Evolutionary conservation across 371 early-diverging fungal species (phyloP), one percentile per base, ranked within the genome.

Genomic region (Nosema muscidifuracis): DNA sequence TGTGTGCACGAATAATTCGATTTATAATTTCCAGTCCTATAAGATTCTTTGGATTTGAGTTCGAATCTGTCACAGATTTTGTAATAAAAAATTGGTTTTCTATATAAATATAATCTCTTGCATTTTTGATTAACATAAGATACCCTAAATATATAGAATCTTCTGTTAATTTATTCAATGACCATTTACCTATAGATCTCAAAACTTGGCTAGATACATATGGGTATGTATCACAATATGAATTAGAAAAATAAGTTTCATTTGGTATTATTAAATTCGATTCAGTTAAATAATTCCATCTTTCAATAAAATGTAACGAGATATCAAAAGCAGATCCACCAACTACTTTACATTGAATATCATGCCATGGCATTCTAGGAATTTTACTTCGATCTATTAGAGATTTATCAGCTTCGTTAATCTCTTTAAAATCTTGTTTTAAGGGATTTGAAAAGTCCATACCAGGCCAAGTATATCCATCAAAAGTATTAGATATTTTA

Each of bases 341-440:
- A 6, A 86, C 44, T 10, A 38, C 69, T 72, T 31, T 81, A 68
- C 61, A 62, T 74, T 88, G 87, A n/a, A 92, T 86, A 71, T 93
- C 94, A 80, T 93, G 93, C 94, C 94, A 94, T 22, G 92, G 92
- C 92, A 94, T 90, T 57, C 93, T 86, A 9, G 91, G 86, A 22
- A 67, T 72, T 38, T 40, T 66, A 50, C 24, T 44, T 38, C 58
- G 61, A 65, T 73, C 69, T 2, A 81, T 62, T 13, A 89, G 65
- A 0, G 85, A 82, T 42, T 76, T 81, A 24, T 85, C 80, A 63
- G 81, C 81, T 47, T 85, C 78, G 26, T 84, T 80, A 31, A 90
- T 88, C 77, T 89, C 84, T 31, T 78, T 77, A 84, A 93, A 93
- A 80, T 93, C 93, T 76, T 87, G 88, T 55, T 89, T 85, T 34